Base-by-base conservation (phyloP, 129 eudicot species). In the Glebionis coronaria region DNA sequence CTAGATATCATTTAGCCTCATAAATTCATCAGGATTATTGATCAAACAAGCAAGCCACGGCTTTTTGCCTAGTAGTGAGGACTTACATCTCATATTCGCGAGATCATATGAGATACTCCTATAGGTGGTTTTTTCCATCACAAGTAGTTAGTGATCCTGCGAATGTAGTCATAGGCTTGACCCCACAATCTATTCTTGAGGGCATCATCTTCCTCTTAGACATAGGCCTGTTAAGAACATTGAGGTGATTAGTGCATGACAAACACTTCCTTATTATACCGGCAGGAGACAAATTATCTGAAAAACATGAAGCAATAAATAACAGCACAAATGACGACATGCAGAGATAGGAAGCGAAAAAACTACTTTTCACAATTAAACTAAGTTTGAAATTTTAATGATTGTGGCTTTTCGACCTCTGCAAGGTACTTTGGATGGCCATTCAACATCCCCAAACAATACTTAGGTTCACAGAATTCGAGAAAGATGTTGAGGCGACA, bases 321-420 rank as follows among this genome's bases (percentile, higher is more conserved):
- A 27, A 57, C 12, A 10, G 27, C 44, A 27, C 9, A 28, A 4
- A 7, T 25, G 4, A 55, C 62, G 40, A 28, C 63, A 16, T n/a
- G 44, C 72, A n/a, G 12, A 20, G 8, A 20, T 54, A 35, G 23
- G 38, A 68, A 67, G 29, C 45, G 25, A 49, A 23, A 9, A 31
- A 66, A 27, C 35, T 0, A 27, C 67, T 12, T 56, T 20, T 55
- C 60, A 3, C 31, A 55, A 54, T 3, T 19, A 19, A 20, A 54
- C 59, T 18, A 19, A 9, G 31, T 10, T 42, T 28, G 58, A 44
- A 44, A 25, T 1, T 9, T 2, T 42, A 9, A 21, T 9, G 27
- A 27, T 7, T 31, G 13, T 50, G 16, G 50, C 69, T 38, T 47
- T 71, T 71, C 60, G 9, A 70, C 10, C 58, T 58, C 42, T 47